Conservation (phyloP, 768 basidiomycete genomes). For the Cystofilobasidium capitatum region DNA sequence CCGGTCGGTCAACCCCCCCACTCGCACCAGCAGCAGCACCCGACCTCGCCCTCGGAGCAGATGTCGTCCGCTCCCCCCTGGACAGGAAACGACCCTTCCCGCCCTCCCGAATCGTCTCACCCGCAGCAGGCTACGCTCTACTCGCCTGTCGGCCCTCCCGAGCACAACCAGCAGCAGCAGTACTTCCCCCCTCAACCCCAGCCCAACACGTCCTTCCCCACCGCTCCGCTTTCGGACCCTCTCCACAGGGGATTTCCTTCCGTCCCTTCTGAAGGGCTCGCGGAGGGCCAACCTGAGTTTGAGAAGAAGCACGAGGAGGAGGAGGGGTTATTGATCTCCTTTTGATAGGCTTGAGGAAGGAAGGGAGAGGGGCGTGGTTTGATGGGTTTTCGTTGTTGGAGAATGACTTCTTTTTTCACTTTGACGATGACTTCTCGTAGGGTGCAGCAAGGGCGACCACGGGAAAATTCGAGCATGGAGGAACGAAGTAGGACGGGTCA, state of each 20-base stretch:
- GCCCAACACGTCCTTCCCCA: not conserved
- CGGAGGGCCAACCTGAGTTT: not conserved
- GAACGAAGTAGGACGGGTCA: not conserved
- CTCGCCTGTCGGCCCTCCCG: no score
- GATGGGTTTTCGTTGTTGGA: not conserved
- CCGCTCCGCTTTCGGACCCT: not conserved
- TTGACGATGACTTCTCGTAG: conserved; percentile 34
- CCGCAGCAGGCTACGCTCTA: no score
- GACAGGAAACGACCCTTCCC: no score
- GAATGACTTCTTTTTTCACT: not conserved
- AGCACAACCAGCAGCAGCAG: no score
- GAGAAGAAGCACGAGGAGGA: not conserved
- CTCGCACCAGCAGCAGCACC: no score
- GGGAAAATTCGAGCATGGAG: conserved; percentile 6
- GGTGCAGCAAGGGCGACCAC: conserved; percentile 28
- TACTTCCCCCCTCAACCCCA: no score
- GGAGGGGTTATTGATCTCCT: conserved; percentile 3
- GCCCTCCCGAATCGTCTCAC: no score
- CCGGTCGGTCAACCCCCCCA: not conserved
- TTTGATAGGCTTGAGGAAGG: not conserved
- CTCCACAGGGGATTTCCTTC: not conserved
- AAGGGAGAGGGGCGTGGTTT: not conserved
- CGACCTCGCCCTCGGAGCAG: not conserved
- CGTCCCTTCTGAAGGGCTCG: not conserved
- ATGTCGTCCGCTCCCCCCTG: no score